Conservation (phyloP, 495 filamentous ascomycete genomes). For the Penicillium antarcticum region DNA sequence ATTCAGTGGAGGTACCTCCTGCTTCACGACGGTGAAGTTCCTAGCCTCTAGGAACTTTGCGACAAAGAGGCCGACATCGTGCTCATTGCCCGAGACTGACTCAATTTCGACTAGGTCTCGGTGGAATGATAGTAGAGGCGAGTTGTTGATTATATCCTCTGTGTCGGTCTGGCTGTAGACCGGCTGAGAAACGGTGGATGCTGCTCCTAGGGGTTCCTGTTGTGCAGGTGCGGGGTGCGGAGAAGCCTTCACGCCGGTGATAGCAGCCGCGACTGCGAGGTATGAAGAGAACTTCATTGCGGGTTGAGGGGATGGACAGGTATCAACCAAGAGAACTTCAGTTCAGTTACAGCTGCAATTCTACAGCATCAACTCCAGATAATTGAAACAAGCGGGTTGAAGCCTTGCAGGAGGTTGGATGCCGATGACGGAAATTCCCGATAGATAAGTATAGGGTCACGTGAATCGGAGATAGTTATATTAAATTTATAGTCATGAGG, state of each 20-base stretch:
- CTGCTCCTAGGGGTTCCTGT: slow-evolving; percentile 17
- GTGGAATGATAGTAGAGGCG: slow-evolving; percentile 72
- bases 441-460: not conserved
- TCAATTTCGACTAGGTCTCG: slow-evolving; percentile 68
- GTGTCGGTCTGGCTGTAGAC: slow-evolving; percentile 3
- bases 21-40: slow-evolving; percentile 65
- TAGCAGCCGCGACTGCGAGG: slow-evolving; percentile 20
- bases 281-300: slow-evolving; percentile 23
- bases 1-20: slow-evolving; percentile 38
- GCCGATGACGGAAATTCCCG: not conserved
- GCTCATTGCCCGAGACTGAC: slow-evolving; percentile 74
- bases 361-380: not conserved
- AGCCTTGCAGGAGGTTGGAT: not conserved
- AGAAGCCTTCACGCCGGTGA: slow-evolving; percentile 26
- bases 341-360: not conserved
- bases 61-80: slow-evolving; percentile 65
- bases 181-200: not conserved
- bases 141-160: slow-evolving; percentile 31
- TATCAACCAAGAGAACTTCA: not conserved
- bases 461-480: not conserved
- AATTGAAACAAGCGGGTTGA: not conserved
- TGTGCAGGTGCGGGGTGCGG: slow-evolving; percentile 30
- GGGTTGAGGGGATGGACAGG: not conserved
- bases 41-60: slow-evolving; percentile 60
- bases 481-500: not conserved